Conservation (phyloP, 768 basidiomycete genomes). For the Naganishia friedmannii region DNA sequence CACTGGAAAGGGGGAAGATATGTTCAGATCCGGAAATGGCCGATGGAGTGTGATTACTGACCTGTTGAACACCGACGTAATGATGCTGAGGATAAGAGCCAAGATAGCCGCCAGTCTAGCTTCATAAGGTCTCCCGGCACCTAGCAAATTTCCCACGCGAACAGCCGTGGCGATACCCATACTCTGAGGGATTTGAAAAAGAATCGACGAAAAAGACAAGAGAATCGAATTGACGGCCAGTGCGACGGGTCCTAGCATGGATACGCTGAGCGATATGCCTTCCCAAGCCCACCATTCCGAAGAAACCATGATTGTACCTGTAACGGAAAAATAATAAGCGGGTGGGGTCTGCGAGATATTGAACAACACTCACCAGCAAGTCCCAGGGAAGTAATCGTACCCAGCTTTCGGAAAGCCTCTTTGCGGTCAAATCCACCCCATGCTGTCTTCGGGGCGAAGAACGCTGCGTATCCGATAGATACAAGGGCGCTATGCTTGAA, state of each 20-base stretch:
- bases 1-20: conserved; percentile 49
- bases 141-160: conserved; percentile 80
- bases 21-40: conserved; percentile 25
- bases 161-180: conserved; percentile 80
- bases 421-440: conserved; percentile 73
- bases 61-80: conserved; percentile 61
- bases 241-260: conserved; percentile 67
- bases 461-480: conserved; percentile 47
- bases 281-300: conserved; percentile 99
- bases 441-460: conserved; percentile 61
- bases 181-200: conserved; percentile 77
- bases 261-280: conserved; percentile 58
- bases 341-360: no score
- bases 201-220: conserved; percentile 55
- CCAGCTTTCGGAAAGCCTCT: conserved; percentile 70
- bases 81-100: conserved; percentile 65
- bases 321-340: neutral
- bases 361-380: conserved; percentile 60
- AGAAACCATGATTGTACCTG: conserved; percentile 61
- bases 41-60: conserved; percentile 54
- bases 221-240: conserved; percentile 89
- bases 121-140: conserved; percentile 70
- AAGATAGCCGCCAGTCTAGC: conserved; percentile 68
- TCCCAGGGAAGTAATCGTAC: conserved; percentile 53
- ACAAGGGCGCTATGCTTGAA: conserved; percentile 46